These are phyloP conservation scores for Fagopyrum tataricum DNA, from an alignment of 148 eudicot genomes.

Conservation along the genomic window DNA sequence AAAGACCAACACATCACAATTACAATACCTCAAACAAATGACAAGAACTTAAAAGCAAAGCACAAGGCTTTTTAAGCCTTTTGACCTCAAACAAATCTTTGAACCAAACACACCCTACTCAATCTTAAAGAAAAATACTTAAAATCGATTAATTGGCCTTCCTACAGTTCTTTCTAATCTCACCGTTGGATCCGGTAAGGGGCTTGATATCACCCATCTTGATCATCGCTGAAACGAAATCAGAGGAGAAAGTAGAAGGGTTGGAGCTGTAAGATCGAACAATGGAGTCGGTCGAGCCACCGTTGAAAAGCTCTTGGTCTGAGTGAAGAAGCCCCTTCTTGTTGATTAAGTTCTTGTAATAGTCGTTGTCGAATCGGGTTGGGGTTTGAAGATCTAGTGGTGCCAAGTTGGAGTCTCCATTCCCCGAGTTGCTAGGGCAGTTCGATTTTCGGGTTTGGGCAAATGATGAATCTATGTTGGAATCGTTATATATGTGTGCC, in stretches of 20 bases:
- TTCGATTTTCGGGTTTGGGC: constrained; percentile 22
- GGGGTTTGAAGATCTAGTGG: constrained; percentile 47
- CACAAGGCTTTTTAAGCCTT: not conserved
- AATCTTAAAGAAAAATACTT: not conserved
- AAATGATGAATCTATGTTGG: constrained; percentile 39
- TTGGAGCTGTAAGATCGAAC: constrained; percentile 27
- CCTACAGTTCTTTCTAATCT: constrained; percentile 66
- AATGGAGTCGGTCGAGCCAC: constrained; percentile 41
- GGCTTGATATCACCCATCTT: constrained; percentile 64
- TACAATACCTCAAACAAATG: not conserved
- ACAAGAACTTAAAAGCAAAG: not conserved
- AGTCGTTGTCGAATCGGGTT: constrained; percentile 33
- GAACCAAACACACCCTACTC: not conserved
- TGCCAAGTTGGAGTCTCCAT: constrained; percentile 43
- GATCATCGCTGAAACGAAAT: constrained; percentile 43
- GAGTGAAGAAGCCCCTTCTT: constrained; percentile 48
- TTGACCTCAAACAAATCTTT: not conserved
- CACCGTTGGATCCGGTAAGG: constrained; percentile 52
- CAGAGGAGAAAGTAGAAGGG: constrained; percentile 24
- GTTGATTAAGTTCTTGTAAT: constrained; percentile 32
- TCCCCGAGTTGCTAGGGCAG: constrained; percentile 31
- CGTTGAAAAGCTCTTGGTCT: constrained; percentile 53
- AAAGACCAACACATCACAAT: too few species aligned
- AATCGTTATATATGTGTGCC: constrained; percentile 41
- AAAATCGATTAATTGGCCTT: constrained; percentile 24